phyloP scores from a whole-genome alignment of 1,284 basidiomycete species.

The Boletus mariae region DNA sequence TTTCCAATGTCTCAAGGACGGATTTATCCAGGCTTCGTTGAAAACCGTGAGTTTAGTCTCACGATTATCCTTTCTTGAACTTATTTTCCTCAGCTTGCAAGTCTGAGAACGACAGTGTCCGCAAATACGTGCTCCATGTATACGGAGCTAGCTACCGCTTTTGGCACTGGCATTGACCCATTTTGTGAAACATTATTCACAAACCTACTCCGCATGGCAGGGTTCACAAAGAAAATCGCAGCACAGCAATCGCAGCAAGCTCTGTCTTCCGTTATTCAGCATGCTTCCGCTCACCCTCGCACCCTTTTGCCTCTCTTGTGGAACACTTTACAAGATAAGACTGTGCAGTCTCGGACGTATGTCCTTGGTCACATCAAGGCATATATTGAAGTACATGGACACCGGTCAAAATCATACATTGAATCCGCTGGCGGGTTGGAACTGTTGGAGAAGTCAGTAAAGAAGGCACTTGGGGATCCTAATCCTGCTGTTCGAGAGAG shows the following conservation, averaged over 20 bases:
- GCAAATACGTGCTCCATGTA: constrained; percentile 80
- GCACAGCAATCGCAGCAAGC: constrained; percentile 83
- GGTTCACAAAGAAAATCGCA: constrained; percentile 93
- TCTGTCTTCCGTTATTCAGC: constrained; percentile 64
- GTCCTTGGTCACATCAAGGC: constrained; percentile 65
- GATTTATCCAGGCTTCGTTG: constrained; percentile 77
- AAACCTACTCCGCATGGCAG: constrained; percentile 82
- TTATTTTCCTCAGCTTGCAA: constrained; percentile 58
- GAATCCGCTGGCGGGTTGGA: constrained; percentile 68
- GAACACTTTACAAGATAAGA: constrained; percentile 81
- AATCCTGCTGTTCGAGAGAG: constrained; percentile 79
- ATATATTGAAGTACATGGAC: constrained; percentile 70
- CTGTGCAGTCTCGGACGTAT: constrained; percentile 72
- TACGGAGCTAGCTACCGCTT: constrained; percentile 65
- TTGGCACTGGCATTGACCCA: constrained; percentile 73
- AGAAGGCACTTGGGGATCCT: constrained; percentile 71
- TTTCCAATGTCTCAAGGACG: constrained; percentile 67
- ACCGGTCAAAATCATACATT: constrained; percentile 58
- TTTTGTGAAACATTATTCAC: constrained; percentile 75
- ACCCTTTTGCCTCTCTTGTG: constrained; percentile 70
- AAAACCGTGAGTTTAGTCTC: constrained; percentile 67
- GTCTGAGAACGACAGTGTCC: constrained; percentile 90
- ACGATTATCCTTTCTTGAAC: constrained; percentile 1
- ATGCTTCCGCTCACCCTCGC: constrained; percentile 73
- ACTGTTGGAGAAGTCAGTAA: constrained; percentile 67